These are phyloP conservation scores for Phytophthora meadii DNA, from an alignment of 352 stramenopile species.

Conservation along the genomic window DNA sequence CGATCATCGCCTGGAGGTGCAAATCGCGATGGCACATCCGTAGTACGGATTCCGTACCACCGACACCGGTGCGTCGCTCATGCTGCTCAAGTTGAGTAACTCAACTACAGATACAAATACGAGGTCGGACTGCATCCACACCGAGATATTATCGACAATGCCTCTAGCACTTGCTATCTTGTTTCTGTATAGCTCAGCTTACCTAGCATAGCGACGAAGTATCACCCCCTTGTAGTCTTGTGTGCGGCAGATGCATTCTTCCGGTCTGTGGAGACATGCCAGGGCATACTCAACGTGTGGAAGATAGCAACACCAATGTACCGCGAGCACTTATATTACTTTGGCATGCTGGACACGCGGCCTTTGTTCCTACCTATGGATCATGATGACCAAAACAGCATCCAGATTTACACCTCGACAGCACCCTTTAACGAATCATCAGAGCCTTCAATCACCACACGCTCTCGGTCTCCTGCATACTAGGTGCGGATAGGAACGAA, in stretches of 20 bases:
- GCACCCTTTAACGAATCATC: background rate
- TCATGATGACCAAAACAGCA: no score
- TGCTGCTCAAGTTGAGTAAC: background rate
- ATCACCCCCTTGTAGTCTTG: no score
- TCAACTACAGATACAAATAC: background rate
- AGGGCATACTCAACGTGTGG: conserved; percentile 1
- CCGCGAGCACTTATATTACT: conserved; percentile 6
- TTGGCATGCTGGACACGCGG: background rate
- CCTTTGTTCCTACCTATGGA: background rate
- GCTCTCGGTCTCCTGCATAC: conserved; percentile 20
- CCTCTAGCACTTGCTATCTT: background rate
- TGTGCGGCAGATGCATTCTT: no score
- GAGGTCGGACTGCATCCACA: background rate
- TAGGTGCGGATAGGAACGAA: conserved; percentile 58
- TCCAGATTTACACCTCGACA: no score
- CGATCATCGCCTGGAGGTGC: background rate
- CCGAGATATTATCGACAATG: background rate
- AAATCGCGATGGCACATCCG: conserved; percentile 21
- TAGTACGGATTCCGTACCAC: conserved; percentile 14
- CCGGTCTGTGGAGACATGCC: no score
- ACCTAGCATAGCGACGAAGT: no score
- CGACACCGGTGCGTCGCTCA: conserved; percentile 19
- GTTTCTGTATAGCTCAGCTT: background rate
- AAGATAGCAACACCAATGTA: background rate
- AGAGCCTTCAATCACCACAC: conserved; percentile 20